Evolutionary conservation across 1,139 yeast genomes (phyloP), one percentile per base, ranked within the genome.

Genomic region (Sugiyamaella novakii): DNA sequence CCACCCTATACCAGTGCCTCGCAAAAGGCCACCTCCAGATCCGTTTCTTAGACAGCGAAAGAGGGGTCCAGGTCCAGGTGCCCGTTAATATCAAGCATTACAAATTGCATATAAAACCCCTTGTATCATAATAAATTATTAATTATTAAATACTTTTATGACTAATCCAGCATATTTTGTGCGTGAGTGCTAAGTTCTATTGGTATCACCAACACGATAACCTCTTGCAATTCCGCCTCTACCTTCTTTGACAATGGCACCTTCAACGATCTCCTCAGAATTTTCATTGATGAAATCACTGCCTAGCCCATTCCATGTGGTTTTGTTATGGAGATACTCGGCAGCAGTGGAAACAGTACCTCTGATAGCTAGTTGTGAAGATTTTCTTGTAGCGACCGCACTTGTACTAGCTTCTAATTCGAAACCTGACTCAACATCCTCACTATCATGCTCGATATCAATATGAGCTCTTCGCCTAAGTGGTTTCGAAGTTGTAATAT

Each of bases 341-440:
- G 97, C 97, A 0, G 98, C 88, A 0, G 98, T 91, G 0, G 98
- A 89, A 0, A 87, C 85, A 0, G 97, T 88, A 37, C 82, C 82
- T 53, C 81, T 80, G 49, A 91, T 80, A 0, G 83, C 75, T 5
- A 89, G 74, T 29, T 84, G 74, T 18, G 78, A 75, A 0, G 86
- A 76, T 53, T 83, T 78, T 52, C 78, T 76, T 57, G 81, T 74
- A 1, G 83, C 83, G 53, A 87, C 66, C 30, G 76, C 76, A 2
- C 61, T 69, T 4, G 8, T 59, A 59, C 2, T 65, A 54, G 0
- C 58, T 58, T 36, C 43, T 4, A 22, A 11, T 8, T 10, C 19
- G 28, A 2, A 7, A 3, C 21, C 30, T 19, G 30, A 1, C 3
- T n/a, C 24, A 22, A 5, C 12, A n/a, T 30, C 38, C 0, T 54